Base-by-base conservation (phyloP, 2,329 filamentous ascomycete genomes). In the Exophiala aquamarina region DNA sequence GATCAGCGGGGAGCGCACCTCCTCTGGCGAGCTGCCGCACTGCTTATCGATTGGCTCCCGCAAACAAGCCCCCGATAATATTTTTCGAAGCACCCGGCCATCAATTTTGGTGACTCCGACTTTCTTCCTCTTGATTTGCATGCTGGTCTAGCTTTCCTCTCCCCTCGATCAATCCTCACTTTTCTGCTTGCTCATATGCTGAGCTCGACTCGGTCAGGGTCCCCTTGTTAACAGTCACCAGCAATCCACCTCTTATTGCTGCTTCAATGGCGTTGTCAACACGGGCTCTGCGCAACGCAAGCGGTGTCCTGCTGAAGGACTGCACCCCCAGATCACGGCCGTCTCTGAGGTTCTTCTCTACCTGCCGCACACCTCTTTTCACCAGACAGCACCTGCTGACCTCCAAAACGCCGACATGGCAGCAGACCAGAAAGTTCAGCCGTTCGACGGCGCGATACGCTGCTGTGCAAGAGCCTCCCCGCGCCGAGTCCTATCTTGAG, bases 401-500 rank as follows among this genome's bases (percentile, higher is more conserved):
- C 34, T 59, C 65, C 50, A 66, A 66, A 58, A 50, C 64, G 3
- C 61, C 66, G 57, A 66, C 67, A 37, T 69, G 69, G 39, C 64
- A 70, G 58, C 67, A 72, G 60, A 61, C 66, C 56, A 66, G 69
- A 50, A 61, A 65, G 40, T 72, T 73, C 60, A 70, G 70, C 31
- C 66, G 65, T 54, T 66, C 67, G 8, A 58, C 69, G 26, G 59
- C 59, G 51, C 65, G 65, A 44, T 57, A 63, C 45, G 53, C 66
- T 31, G 70, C 74, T 56, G 71, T 78, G 38, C 81, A 93, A 69
- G 75, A 83, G 57, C 85, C 88, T 42, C 89, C 90, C 46, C 88
- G 86, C 64, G 81, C 90, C 43, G 84, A 91, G 72, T 88, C 91
- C 54, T 95, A 95, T 70, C 76, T 96, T 61, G 83, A 89, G 66